Base-by-base conservation (phyloP, 352 stramenopile species). In the Phytophthora multivora region DNA sequence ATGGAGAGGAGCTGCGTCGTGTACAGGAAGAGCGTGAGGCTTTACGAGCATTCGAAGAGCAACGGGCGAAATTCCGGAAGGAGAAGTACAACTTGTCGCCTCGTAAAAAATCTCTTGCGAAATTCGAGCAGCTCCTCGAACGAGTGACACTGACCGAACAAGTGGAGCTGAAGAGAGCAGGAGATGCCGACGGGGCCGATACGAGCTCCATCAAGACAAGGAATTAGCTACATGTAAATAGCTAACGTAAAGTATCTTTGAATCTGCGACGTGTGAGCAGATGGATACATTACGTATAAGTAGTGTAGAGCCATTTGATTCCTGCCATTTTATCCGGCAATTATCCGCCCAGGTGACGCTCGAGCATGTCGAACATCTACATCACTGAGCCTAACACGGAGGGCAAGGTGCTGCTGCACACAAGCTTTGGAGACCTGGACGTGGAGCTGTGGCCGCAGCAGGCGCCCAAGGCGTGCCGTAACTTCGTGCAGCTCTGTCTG, bases 391-490 rank as follows among this genome's bases (percentile, higher is more conserved):
- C 97, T 18, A 77, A 87, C 41, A 98, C 97, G 31, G 82, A 96
- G 57, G 97, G 96, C 16, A 98, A 98, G 63, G 93, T 99, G 48
- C 75, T 99, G 21, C 78, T 99, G 35, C 88, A 98, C 64, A 99
- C 97, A 49, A 97, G 91, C 38, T 96, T 98, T 59, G 97, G 97
- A n/a, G 95, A 98, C 56, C 63, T 99, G 12, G 96, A 99, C 63
- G 88, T 99, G 28, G 90, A 99, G 64, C 77, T 99, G 43, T 99
- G 95, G 95, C 90, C 92, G 40, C 96, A 98, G 60, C 96, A 99
- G 79, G 97, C 96, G 47, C 97, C 97, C 15, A 91, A 96, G 46
- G 95, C 97, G 2, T 98, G 86, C 30, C 85, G 88, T 21, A 98
- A 98, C 76, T 98, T 98, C 59, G 74, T 97, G 61, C 90, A 98